A percentile compares a stretch with the other conserved stretches of the same genome.
Evolutionary conservation across 208 protist species (phyloP).

Genomic region (Porcisia hertigi): DNA sequence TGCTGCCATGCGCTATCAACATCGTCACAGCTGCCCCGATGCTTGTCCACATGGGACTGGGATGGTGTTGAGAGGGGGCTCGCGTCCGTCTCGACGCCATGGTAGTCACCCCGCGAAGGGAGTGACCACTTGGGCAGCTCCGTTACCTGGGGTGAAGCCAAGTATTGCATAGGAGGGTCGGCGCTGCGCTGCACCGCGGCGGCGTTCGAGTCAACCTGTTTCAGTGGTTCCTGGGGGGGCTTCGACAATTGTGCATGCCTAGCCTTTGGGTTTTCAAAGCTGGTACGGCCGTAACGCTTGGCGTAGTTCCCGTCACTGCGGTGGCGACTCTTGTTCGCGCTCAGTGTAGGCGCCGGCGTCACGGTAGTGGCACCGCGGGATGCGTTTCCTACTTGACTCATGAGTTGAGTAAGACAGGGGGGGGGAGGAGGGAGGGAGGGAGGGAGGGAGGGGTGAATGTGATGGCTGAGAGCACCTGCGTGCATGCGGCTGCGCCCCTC

Average conservation of each 20-base stretch:
- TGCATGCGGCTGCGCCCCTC: not conserved
- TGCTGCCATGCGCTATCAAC: not conserved
- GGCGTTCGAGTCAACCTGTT: slow-evolving; percentile 16
- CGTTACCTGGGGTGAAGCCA: not conserved
- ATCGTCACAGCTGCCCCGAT: not conserved
- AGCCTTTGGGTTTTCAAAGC: slow-evolving; percentile 21
- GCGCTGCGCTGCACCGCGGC: not conserved
- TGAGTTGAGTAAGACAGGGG: not conserved
- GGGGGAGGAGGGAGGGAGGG: not conserved
- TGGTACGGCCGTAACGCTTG: slow-evolving; percentile 22
- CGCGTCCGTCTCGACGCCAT: slow-evolving; percentile 8
- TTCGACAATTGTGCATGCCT: slow-evolving; percentile 8
- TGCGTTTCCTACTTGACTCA: slow-evolving; percentile 8
- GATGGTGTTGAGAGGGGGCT: slow-evolving; percentile 26
- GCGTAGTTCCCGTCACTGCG: slow-evolving; percentile 25
- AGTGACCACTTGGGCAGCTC: not conserved
- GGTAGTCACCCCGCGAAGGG: not conserved
- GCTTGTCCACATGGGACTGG: slow-evolving; percentile 19
- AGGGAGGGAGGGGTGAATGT: not conserved
- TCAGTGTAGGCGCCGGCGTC: slow-evolving; percentile 24
- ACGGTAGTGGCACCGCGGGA: not conserved
- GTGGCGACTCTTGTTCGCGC: slow-evolving; percentile 4
- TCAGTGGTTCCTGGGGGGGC: slow-evolving; percentile 11
- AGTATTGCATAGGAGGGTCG: not conserved
- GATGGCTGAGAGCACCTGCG: not conserved